Evolutionary conservation across 306 rosid genomes (phyloP), one percentile per base, ranked within the genome.

Genomic region (Potentilla sterilis): DNA sequence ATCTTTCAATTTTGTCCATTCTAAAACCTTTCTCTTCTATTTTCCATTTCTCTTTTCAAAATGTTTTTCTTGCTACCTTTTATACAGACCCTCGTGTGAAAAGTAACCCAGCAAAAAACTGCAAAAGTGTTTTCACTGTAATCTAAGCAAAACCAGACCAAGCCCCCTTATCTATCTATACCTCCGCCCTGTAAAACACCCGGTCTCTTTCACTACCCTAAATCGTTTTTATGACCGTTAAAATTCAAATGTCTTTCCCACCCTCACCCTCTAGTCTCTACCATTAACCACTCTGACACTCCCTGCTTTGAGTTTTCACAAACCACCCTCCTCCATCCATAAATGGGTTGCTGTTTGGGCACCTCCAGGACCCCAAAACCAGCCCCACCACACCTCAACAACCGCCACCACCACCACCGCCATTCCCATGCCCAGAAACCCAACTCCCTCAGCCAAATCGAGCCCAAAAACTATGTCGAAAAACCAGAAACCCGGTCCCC

Each of bases 281-380:
- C 70, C 47, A 42, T 51, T 13, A 77, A 34, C 32, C 61, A 19
- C 79, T 83, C 88, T 57, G 14, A 76, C 69, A 70, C 21, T 54
- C 72, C 76, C 71, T 59, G 37, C 72, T 51, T 34, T 34, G 42
- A 32, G 67, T 62, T 35, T 69, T 74, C 37, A 62, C 42, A 1
- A 42, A 8, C 68, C 58, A 44, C 3, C n/a, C n/a, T n/a, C n/a
- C n/a, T n/a, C n/a, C 72, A 22, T 32, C 82, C 79, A 28, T 13
- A 24, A 59, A 74, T 94, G 98, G 98, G 98, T 81, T 94, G 97
- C 81, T 94, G 93, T 84, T 71, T 84, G 6, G 89, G 89, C 95
- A 83, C 69, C 77, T 46, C 83, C 86, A 78, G 75, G 44, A 4
- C 80, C 69, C 57, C 55, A 38, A 81, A 80, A 51, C 76, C 67